Evolutionary conservation across 352 stramenopile genomes (phyloP).

Genomic region (Phytopythium ostracodes): DNA sequence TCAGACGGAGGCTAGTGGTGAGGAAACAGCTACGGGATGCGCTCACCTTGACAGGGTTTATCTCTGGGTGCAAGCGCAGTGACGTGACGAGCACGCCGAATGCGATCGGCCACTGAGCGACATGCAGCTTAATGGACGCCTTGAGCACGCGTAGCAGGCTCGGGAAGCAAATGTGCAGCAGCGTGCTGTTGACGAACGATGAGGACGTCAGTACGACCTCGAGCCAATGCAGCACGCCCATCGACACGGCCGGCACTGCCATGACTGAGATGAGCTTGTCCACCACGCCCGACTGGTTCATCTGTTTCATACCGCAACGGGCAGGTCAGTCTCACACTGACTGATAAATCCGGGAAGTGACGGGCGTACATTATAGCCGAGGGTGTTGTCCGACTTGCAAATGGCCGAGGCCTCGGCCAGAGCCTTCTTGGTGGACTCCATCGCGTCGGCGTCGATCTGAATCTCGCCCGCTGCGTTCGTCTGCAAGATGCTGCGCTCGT

Average conservation of each 20-base stretch:
- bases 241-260: slow-evolving; percentile 76
- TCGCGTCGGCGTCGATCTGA: slow-evolving; percentile 40
- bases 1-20: neutral
- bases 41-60: slow-evolving; percentile 78
- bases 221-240: slow-evolving; percentile 84
- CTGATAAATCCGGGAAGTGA: neutral
- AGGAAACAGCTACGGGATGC: neutral
- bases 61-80: slow-evolving; percentile 64
- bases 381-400: slow-evolving; percentile 81
- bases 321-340: neutral
- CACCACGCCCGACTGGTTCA: slow-evolving; percentile 83
- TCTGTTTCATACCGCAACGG: slow-evolving; percentile 29
- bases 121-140: slow-evolving; percentile 71
- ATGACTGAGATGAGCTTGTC: slow-evolving; percentile 78
- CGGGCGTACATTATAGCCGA: slow-evolving; percentile 78
- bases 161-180: slow-evolving; percentile 83
- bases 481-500: slow-evolving; percentile 75
- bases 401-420: slow-evolving; percentile 69
- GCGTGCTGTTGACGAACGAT: slow-evolving; percentile 78
- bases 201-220: slow-evolving; percentile 70
- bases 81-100: slow-evolving; percentile 79
- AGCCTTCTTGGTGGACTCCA: slow-evolving; percentile 64
- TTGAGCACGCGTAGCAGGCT: slow-evolving; percentile 77
- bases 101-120: slow-evolving; percentile 77
- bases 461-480: slow-evolving; percentile 25